Evolutionary conservation across 306 rosid genomes (phyloP).

Genomic region (Cucurbita moschata): DNA sequence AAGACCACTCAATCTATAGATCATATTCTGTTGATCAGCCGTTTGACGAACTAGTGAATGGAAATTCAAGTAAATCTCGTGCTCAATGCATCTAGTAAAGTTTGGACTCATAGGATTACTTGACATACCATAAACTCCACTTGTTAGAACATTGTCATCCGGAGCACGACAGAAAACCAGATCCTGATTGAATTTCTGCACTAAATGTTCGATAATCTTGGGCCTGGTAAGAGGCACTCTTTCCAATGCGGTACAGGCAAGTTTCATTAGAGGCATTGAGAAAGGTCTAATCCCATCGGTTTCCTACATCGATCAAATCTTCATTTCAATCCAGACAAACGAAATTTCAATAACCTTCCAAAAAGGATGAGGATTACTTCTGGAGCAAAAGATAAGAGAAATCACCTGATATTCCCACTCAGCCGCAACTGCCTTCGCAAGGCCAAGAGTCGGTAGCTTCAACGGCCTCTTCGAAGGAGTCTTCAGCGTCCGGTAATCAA

Average conservation of each 20-base stretch:
- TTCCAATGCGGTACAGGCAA: constrained; percentile 89
- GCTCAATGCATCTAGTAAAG: neutral
- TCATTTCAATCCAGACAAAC: constrained; percentile 1
- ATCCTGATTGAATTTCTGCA: constrained; percentile 72
- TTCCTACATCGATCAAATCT: constrained; percentile 34
- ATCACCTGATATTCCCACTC: constrained; percentile 94
- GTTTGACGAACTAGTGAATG: neutral
- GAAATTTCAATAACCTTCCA: neutral
- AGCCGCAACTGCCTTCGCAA: constrained; percentile 76
- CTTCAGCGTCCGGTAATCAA: constrained; percentile 79
- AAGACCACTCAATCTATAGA: neutral
- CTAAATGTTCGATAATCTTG: constrained; percentile 58
- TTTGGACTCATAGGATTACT: neutral
- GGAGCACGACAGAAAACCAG: constrained; percentile 84
- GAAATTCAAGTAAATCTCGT: neutral
- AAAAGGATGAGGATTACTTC: neutral
- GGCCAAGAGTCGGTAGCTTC: constrained; percentile 58
- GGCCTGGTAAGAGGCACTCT: constrained; percentile 78
- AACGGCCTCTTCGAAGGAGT: constrained; percentile 79
- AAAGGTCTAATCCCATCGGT: constrained; percentile 88
- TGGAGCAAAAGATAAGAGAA: neutral
- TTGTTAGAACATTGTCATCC: constrained; percentile 46
- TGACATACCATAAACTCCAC: constrained; percentile 48
- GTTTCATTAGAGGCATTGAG: constrained; percentile 89
- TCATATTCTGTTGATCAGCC: neutral